Percentiles rank a stretch among this genome's conserved stretches.
phyloP scores from a whole-genome alignment of 495 filamentous ascomycete genomes.

The Aspergillus bridgeri region DNA sequence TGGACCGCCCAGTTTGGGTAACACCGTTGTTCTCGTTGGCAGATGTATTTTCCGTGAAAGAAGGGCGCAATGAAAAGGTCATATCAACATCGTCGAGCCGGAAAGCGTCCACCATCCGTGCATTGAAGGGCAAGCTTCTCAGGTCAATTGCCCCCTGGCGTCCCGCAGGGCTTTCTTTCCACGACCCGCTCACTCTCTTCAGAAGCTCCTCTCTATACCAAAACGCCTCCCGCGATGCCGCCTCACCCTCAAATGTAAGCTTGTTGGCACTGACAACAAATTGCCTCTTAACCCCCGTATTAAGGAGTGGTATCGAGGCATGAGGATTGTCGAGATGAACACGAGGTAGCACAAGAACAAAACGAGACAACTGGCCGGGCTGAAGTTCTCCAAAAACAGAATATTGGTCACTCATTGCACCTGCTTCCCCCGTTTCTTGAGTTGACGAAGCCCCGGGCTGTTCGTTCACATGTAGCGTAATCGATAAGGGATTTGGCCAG shows the following conservation, averaged over 20 bases:
- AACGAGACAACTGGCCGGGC: slow-evolving; percentile 73
- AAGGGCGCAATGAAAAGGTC: slow-evolving; percentile 51
- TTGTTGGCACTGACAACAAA: slow-evolving; percentile 83
- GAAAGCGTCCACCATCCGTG: slow-evolving; percentile 79
- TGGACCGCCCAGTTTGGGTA: slow-evolving; percentile 41
- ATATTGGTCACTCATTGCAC: slow-evolving; percentile 29
- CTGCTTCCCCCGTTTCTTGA: not conserved
- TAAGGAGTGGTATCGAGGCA: slow-evolving; percentile 74
- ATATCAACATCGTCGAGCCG: slow-evolving; percentile 78
- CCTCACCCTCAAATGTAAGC: slow-evolving; percentile 73
- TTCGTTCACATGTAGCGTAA: slow-evolving; percentile 52
- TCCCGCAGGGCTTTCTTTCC: slow-evolving; percentile 59
- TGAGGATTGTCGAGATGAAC: slow-evolving; percentile 74
- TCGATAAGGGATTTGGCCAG: slow-evolving; percentile 72
- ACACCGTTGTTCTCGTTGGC: slow-evolving; percentile 16
- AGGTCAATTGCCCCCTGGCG: slow-evolving; percentile 72
- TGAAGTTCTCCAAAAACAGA: slow-evolving; percentile 59
- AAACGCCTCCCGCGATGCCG: slow-evolving; percentile 76
- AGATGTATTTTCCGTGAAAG: slow-evolving; percentile 12
- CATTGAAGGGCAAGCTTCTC: slow-evolving; percentile 64
- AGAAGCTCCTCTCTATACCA: slow-evolving; percentile 89
- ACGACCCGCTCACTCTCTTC: slow-evolving; percentile 63
- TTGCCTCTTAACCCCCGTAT: slow-evolving; percentile 69
- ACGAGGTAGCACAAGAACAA: slow-evolving; percentile 73
- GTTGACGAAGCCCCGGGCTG: slow-evolving; percentile 14